Evolutionary conservation across 768 basidiomycete species (phyloP).

Genomic region (Dacryopinax primogenitus): DNA sequence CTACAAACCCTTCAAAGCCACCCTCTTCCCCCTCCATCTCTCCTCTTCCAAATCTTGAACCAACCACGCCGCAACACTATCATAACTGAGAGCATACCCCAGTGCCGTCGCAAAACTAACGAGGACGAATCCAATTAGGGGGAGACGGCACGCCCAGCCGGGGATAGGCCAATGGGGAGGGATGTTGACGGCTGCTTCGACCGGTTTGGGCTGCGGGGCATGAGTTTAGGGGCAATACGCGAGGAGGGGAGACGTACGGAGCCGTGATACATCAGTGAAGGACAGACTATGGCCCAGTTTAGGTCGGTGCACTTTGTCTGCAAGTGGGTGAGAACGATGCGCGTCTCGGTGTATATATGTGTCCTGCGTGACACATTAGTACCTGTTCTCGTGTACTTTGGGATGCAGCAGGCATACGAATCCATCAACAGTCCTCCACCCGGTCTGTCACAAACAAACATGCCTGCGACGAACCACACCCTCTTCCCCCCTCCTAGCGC

Average conservation of each 20-base stretch:
- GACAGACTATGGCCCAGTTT: not conserved
- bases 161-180: not conserved
- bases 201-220: not conserved
- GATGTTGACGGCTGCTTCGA: not conserved
- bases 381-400: not conserved
- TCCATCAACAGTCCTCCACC: not conserved
- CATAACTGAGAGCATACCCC: not conserved
- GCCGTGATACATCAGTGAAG: not conserved
- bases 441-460: conserved; percentile 3
- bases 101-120: not conserved
- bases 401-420: not conserved
- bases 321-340: not conserved
- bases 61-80: not conserved
- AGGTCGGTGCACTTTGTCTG: not conserved
- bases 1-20: not conserved
- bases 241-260: not conserved
- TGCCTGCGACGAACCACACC: not conserved
- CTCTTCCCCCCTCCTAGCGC: not conserved
- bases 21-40: not conserved
- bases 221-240: not conserved
- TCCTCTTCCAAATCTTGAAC: not conserved
- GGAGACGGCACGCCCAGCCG: not conserved
- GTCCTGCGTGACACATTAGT: not conserved
- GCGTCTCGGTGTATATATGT: not conserved
- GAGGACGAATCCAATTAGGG: not conserved